phyloP scores from a whole-genome alignment of 108 stramenopile species.

The Nitzschia sp. region DNA sequence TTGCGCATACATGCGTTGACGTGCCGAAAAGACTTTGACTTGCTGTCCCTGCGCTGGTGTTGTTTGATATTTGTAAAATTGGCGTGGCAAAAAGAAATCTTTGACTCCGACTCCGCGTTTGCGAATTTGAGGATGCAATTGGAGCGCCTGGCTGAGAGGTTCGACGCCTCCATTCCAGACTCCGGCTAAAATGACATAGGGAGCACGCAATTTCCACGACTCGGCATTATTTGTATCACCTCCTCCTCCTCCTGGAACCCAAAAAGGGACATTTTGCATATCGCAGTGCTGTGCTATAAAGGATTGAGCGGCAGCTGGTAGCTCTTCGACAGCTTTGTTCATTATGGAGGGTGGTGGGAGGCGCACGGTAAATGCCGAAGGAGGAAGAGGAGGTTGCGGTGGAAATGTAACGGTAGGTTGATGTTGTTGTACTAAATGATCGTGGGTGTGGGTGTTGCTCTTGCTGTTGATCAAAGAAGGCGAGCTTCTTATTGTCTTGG shows the following conservation, averaged over 20 bases:
- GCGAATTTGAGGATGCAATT: slow-evolving; percentile 27
- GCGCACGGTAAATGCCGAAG: background rate
- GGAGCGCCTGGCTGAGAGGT: slow-evolving; percentile 9
- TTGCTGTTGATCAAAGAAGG: background rate
- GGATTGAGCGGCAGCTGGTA: background rate
- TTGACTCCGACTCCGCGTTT: background rate
- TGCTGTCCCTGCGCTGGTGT: background rate
- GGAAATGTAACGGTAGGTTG: background rate
- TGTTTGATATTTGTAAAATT: slow-evolving; percentile 14
- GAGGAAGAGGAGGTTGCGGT: background rate
- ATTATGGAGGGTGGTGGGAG: background rate
- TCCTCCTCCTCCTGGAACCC: slow-evolving; percentile 26
- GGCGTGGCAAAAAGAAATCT: slow-evolving; percentile 25
- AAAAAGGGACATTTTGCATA: slow-evolving; percentile 10
- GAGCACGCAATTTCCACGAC: slow-evolving; percentile 30
- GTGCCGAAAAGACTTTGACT: slow-evolving; percentile 29
- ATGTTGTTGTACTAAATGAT: too few species aligned
- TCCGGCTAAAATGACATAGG: slow-evolving; percentile 29
- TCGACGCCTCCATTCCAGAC: slow-evolving; percentile 24
- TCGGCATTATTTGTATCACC: slow-evolving; percentile 3
- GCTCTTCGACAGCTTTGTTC: background rate
- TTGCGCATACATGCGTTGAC: slow-evolving; percentile 36
- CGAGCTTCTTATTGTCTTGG: too few species aligned
- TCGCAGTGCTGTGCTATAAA: slow-evolving; percentile 29
- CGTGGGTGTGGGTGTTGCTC: background rate